A percentile compares a stretch with the other conserved stretches of the same genome.
Conservation (phyloP, 345 rosid species). For the Psidium friedrichsthalianum region DNA sequence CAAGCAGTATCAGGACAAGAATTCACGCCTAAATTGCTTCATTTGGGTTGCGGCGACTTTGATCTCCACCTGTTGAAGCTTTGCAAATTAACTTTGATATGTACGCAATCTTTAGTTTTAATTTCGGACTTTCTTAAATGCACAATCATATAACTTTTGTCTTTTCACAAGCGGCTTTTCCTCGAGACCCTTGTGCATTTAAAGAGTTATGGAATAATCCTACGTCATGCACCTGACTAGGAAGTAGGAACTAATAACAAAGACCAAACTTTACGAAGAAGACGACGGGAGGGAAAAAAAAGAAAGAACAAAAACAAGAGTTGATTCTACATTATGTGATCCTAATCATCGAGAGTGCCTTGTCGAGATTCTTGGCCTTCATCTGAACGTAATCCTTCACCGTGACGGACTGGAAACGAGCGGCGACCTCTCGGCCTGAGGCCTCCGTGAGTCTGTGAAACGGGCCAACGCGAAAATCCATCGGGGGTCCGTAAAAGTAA, state of each 20-base stretch:
- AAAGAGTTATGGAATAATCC: background rate
- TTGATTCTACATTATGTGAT: background rate
- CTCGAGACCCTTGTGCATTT: background rate
- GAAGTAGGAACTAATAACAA: background rate
- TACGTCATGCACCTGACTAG: background rate
- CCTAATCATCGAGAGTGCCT: constrained; percentile 44
- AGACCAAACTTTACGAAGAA: background rate
- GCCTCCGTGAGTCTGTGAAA: background rate
- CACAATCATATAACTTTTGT: background rate
- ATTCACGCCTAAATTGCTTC: background rate
- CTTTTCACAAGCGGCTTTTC: background rate
- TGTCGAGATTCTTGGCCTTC: constrained; percentile 42
- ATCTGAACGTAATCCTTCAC: constrained; percentile 39
- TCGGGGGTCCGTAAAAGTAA: constrained; percentile 43
- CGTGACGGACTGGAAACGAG: constrained; percentile 38
- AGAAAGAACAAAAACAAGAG: background rate
- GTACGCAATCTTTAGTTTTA: background rate
- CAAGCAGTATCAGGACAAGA: background rate
- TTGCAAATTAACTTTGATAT: background rate
- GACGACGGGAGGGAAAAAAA: background rate
- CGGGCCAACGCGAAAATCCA: constrained; percentile 35
- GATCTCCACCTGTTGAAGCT: background rate
- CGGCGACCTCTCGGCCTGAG: constrained; percentile 4
- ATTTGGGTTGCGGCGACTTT: background rate
- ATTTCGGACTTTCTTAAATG: background rate